A percentile compares a stretch with the other conserved stretches of the same genome.
Evolutionary conservation across 768 basidiomycete species (phyloP).

Genomic region (Boletellus emodensis): DNA sequence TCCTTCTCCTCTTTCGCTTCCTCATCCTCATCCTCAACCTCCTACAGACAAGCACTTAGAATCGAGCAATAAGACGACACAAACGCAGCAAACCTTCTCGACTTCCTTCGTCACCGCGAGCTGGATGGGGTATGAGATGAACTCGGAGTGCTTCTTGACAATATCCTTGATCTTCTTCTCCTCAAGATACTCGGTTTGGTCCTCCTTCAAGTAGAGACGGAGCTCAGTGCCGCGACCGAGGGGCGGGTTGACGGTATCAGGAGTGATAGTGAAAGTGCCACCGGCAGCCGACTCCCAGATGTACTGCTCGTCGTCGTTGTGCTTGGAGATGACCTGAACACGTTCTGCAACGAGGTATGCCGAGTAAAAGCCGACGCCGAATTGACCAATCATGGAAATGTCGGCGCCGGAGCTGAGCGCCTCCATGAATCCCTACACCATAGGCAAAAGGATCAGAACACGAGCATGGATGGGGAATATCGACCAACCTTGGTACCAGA

Average conservation of each 20-base stretch:
- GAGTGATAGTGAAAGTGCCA: slow-evolving; percentile 98
- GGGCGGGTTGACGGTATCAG: slow-evolving; percentile 82
- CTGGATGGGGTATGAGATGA: slow-evolving; percentile 99
- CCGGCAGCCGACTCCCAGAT: slow-evolving; percentile 99
- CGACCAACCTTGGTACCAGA: slow-evolving; percentile 79
- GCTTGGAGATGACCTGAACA: slow-evolving; percentile 98
- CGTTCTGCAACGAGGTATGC: slow-evolving; percentile 98
- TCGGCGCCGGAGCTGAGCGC: slow-evolving; percentile 86
- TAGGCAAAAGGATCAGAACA: slow-evolving; percentile 9
- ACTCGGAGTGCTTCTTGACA: slow-evolving; percentile 99
- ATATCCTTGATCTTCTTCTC: slow-evolving; percentile 99
- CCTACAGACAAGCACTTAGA: slow-evolving; percentile 41
- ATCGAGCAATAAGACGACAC: not conserved
- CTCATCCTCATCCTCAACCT: slow-evolving; percentile 82
- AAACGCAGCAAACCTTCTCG: slow-evolving; percentile 72
- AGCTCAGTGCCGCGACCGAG: slow-evolving; percentile 94
- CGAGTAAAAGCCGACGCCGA: slow-evolving; percentile 99
- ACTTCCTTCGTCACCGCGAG: slow-evolving; percentile 98
- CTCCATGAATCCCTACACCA: slow-evolving; percentile 93
- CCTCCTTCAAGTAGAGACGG: slow-evolving; percentile 93
- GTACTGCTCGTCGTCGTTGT: slow-evolving; percentile 99
- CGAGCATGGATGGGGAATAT: not conserved
- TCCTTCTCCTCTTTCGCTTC: slow-evolving; percentile 68
- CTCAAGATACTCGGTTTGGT: slow-evolving; percentile 98
- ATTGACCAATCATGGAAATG: slow-evolving; percentile 97